Base-by-base conservation (phyloP, 192 early-diverging fungal genomes). In the Geranomyces variabilis region DNA sequence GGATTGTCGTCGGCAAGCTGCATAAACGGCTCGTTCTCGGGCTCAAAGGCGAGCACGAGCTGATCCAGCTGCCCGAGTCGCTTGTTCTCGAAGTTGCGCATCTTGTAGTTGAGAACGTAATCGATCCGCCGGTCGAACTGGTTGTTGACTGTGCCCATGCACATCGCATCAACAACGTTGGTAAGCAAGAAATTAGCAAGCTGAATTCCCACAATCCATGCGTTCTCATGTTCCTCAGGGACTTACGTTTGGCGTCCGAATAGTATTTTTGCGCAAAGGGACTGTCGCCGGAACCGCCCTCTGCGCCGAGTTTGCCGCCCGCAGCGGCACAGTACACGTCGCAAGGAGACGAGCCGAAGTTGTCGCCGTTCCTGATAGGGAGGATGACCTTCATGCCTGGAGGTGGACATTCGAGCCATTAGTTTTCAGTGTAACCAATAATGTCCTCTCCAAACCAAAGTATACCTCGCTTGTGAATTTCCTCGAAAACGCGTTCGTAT, bases 21-120 rank as follows among this genome's bases (percentile, higher is more conserved):
- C 60, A 62, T 30, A n/a, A 62, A 26, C 19, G 60, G 60, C 36
- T 62, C 60, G 60, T 62, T 62, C 4, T 62, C 21, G n/a, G 29
- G 19, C 19, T 34, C 60, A 62, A 62, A 41, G 36, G 36, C 36
- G 28, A 56, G 3, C 53, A 22, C 21, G 5, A 56, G 28, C 28
- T 22, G 28, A 22, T 22, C 36, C 5, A 41, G 36, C 36, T 41
- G 5, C 36, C 36, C 36, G 36, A 41, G 36, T 41, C 36, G 36
- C 36, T 41, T 41, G 36, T 41, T 56, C 13, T 41, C 36, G 36
- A 56, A 29, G 22, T 26, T 26, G 21, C 53, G 21, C 53, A 56
- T 56, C 28, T 56, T 56, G 22, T 56, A 29, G 28, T 22, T 56
- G 22, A 56, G 28, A 3, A 48, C n/a, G 14, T n/a, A 13, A 13